Evolutionary conservation across 1,284 basidiomycete genomes (phyloP), one percentile per base, ranked within the genome.

Genomic region (Ceraceosorus guamensis): DNA sequence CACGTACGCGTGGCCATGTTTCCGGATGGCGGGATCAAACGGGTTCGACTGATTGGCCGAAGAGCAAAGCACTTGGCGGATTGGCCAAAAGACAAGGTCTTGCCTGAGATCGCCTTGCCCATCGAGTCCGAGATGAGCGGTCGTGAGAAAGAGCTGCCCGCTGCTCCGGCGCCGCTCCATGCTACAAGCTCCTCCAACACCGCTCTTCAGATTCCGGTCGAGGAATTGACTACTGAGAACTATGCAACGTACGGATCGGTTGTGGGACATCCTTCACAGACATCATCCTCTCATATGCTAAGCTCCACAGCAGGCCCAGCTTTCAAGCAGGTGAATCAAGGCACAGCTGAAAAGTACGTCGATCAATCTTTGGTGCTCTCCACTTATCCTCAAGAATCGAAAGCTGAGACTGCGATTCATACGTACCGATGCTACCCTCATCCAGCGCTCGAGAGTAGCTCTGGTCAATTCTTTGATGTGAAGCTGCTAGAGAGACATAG

Each of bases 1-100:
- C 93, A 98, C 77, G 83, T 97, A 56, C 85, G 85, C 68, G 79
- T 93, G 61, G 89, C 87, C 16, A 95, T 96, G 71, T 84, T 88
- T 77, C 93, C 93, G 4, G 93, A 99, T 75, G 93, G 93, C 49
- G 93, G 93, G 24, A 81, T 97, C 74, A 98, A 98, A 79, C 84
- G 93, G 8, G 79, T 98, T 24, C 83, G 93, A 51, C 77, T 97
- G 48, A 81, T 85, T 59, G 93, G 93, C 13, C 82, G 83, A 55
- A 83, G 82, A 56, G 80, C 79, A 2, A 62, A 59, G 30, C 56
- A 68, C 4, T 46, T 68, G 13, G 48, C 61, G 43, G 24, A 66
- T 43, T n/a, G 37, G 8, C 47, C 59, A 50, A 7, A 55, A 35
- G 34, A 53, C 31, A 14, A 57, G 51, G 30, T 52, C 1, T 50